Base-by-base conservation (phyloP, 352 stramenopile genomes). In the Globisporangium sylvaticum region DNA sequence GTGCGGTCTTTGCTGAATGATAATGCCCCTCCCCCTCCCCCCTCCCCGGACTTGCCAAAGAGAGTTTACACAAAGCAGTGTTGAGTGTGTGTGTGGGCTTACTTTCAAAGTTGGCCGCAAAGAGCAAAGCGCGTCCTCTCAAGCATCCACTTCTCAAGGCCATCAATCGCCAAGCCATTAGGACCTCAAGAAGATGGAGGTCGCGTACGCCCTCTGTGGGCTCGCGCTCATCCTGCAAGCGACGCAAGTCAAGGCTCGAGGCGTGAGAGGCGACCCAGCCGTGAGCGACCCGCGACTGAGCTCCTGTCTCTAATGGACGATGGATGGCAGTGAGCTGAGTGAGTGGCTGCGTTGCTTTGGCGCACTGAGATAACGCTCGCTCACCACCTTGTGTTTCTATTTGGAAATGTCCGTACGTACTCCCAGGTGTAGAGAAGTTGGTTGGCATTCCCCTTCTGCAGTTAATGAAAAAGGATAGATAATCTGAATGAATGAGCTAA, bases 131-230 rank as follows among this genome's bases (percentile, higher is more conserved):
- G 48, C n/a, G n/a, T 18, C 22, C n/a, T 25, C 3, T 18, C 27
- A 15, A 48, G 42, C 7, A 31, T 14, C 22, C 20, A 27, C 20
- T 24, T 53, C 22, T 24, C 46, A 53, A 53, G 46, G 2, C n/a
- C 15, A 12, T 18, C 44, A 25, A 12, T 18, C 44, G 8, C 3
- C 46, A 53, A 53, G 46, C 22, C 4, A 14, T 6, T 12, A 53
- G 5, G 6, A 50, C n/a, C 6, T 54, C 5, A 31, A 55, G 22
- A 42, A 20, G 9, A 64, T 69, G 64, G 60, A 69, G 22, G 8
- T 69, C 9, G 6, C 20, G 1, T 50, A 32, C 24, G 56, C 56
- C n/a, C 42, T 64, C 64, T 62, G 44, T 6, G 31, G 64, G 27
- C 54, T 68, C 9, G 24, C 22, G 14, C 27, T 27, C 5, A 0